Base-by-base conservation (phyloP, 2,329 filamentous ascomycete species). In the Alternaria viburni region DNA sequence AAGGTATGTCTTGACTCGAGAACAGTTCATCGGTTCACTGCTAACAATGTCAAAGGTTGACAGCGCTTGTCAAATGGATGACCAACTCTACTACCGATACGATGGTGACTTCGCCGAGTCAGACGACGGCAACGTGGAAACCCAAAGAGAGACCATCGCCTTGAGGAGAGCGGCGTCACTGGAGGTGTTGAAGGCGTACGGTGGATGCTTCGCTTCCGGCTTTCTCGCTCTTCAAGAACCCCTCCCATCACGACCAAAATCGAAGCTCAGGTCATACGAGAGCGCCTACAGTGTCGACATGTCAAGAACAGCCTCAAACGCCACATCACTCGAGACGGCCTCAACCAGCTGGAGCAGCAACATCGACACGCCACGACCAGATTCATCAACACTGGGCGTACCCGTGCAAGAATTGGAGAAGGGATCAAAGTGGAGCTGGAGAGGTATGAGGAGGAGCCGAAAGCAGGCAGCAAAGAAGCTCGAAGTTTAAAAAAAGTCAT, bases 171-270 rank as follows among this genome's bases (percentile, higher is more conserved):
- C 69, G 15, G 71, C 74, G 15, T 75, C 74, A 4, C 25, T 74
- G 54, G 74, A 78, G 17, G 75, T 72, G 12, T 57, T 79, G 56
- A 74, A 76, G 55, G 68, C 77, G 11, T 79, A 79, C 46, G 68
- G 69, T 12, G 76, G 76, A 11, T 71, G 72, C 61, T 74, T 76
- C 44, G 69, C 75, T 11, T 78, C 74, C n/a, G 70, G 71, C n/a
- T 74, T 74, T 45, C 63, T 74, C 43, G 70, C 70, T 6, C 70
- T 74, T 58, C 69, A 71, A 57, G 61, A 71, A 17, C 65, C 71
- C 65, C 69, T 56, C 55, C 75, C 51, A 26, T 72, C 72, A 47
- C 62, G 69, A 32, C 68, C 68, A 15, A 65, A 70, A 28, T 63
- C 73, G 4, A 65, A 66, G 43, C 63, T 60, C 21, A 63, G 44